Evolutionary conservation across 2,329 filamentous ascomycete species (phyloP), one percentile per base, ranked within the genome.

Genomic region (Nigrospora oryzae): DNA sequence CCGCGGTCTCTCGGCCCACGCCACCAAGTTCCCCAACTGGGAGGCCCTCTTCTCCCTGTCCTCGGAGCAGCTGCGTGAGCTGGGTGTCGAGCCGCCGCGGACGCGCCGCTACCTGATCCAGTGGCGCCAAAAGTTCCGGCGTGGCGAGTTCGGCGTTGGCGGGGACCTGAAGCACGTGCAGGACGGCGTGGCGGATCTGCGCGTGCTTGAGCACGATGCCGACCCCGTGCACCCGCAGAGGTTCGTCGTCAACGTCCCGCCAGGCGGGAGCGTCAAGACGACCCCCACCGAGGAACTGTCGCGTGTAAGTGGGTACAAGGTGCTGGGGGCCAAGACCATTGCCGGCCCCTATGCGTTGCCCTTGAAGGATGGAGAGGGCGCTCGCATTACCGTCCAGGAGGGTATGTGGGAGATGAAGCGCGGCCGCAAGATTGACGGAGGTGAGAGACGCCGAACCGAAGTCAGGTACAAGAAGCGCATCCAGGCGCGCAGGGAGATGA

Each of bases 401-500:
- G 89, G 91, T 11, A 84, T 97, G 72, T 97, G 91, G 93, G 91
- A 97, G 71, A 75, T 89, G 57, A 83, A 77, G 62, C 77, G 83
- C 57, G 91, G 93, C 28, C 81, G 81, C 59, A 97, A 97, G 82
- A 83, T 98, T 53, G 90, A 97, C 66, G 93, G 93, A 60, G 93
- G 93, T 74, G 93, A 98, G 74, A 83, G 93, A 64, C 80, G 93
- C 66, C 82, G 79, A 63, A 86, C 85, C 14, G 84, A 95, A 69
- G 83, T 96, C 43, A 77, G 87, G 56, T 89, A 90, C 56, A 95
- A 95, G 82, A 84, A 81, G 69, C 79, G 84, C 52, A 81, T 86
- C 42, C 82, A 82, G 33, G 86, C 90, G 69, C 83, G 87, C 53
- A 86, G 83, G 65, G 88, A 87, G 61, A 65, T 49, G 61, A 73